Percentiles rank a stretch among this genome's conserved stretches.
Evolutionary conservation across 176 grass and related monocot species (phyloP).

Genomic region (Musa acuminata): DNA sequence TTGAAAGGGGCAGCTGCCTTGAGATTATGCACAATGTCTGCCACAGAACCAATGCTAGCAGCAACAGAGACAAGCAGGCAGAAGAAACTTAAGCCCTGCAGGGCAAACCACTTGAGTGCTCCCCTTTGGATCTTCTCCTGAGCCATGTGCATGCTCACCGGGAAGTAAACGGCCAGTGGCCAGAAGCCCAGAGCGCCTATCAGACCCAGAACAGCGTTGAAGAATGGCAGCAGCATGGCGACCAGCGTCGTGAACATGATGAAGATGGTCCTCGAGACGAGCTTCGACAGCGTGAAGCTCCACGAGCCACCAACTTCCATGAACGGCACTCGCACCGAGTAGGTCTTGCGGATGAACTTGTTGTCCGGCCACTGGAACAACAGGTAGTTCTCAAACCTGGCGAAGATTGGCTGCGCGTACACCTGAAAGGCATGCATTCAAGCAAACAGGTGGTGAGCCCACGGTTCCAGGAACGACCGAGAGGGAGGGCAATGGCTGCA

Average conservation of each 20-base stretch:
- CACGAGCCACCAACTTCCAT: conserved; percentile 6
- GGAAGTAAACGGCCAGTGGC: conserved; percentile 97
- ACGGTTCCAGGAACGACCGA: too few relatives aligned
- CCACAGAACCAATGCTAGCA: conserved; percentile 69
- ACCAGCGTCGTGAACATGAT: conserved; percentile 93
- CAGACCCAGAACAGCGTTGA: conserved; percentile 83
- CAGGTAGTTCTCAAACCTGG: conserved; percentile 62
- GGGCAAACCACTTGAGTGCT: conserved; percentile 45
- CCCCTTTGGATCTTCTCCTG: conserved; percentile 46
- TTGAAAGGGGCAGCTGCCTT: conserved; percentile 65
- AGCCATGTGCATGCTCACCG: conserved; percentile 74
- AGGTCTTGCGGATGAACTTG: conserved; percentile 76
- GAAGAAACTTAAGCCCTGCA: conserved; percentile 78
- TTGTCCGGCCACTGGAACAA: conserved; percentile 59
- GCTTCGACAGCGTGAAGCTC: conserved; percentile 56
- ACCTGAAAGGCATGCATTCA: conserved; percentile 27
- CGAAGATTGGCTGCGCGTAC: conserved; percentile 88
- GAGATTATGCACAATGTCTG: conserved; percentile 92
- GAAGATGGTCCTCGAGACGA: conserved; percentile 62
- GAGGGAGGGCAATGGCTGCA: too few relatives aligned
- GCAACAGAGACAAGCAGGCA: conserved; percentile 80
- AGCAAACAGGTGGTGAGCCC: too few relatives aligned
- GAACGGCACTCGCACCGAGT: conserved; percentile 23
- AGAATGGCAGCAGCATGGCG: conserved; percentile 76
- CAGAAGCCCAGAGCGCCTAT: conserved; percentile 91